Evolutionary conservation across 1,284 basidiomycete genomes (phyloP), one percentile per base, ranked within the genome.

Genomic region (Quambalaria eucalypti): DNA sequence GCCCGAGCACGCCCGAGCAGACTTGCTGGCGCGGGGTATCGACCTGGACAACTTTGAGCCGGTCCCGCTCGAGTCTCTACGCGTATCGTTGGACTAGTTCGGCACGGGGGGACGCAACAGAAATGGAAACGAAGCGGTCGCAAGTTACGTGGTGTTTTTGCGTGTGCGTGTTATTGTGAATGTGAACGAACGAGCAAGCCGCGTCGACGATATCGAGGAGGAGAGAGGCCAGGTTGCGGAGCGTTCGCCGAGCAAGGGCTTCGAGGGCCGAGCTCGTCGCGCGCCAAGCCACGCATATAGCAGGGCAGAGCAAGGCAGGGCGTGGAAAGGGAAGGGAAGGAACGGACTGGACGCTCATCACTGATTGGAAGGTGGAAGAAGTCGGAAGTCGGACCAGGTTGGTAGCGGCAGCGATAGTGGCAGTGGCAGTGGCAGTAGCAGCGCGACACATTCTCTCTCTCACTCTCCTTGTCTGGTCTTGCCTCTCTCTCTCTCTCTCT

Each of bases 1-100:
- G 53, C 93, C 93, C 53, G 80, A 84, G 70, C 86, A 91, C 78
- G 87, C 85, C 76, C 89, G 96, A 82, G 79, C 84, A 61, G 90
- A 90, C 81, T 83, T 98, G 76, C 83, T 82, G 77, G 85, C 83
- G 66, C 85, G 87, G 76, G 85, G 85, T 51, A 90, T 98, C 78
- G 84, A 87, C 76, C 79, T 98, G 74, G 85, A 95, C 77, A 84
- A 83, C 71, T 96, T 97, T 81, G 67, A 75, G 54, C 78, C 78
- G 28, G 69, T 77, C 47, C 69, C 76, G 38, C 62, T 71, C 25
- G 76, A 75, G 54, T 62, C 69, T 49, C 57, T 77, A 55, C 65
- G 74, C 39, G 69, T 77, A 23, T 67, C 68, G 1, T 63, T 77
- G 28, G 76, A 77, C 39, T 76, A 62, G 60, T 55, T 57, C 54